phyloP scores from a whole-genome alignment of 306 rosid genomes.

The Castanopsis chinensis region DNA sequence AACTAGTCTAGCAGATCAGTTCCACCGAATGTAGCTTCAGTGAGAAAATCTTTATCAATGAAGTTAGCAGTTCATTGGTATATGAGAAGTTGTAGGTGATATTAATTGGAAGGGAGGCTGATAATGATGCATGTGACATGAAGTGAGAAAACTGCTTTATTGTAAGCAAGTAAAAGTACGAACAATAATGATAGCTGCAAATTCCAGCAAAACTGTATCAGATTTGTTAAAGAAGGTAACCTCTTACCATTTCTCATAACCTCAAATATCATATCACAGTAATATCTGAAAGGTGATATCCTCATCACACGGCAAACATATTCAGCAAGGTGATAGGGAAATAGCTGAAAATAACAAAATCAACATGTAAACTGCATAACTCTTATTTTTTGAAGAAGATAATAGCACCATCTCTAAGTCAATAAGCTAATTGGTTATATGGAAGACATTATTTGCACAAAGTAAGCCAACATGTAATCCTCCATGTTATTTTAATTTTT shows the following conservation, averaged over 20 bases:
- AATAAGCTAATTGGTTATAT: background rate
- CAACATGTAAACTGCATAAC: slow-evolving; percentile 34
- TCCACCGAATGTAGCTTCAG: background rate
- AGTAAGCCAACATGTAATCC: too few relatives aligned
- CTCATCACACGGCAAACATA: slow-evolving; percentile 95
- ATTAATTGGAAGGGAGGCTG: background rate
- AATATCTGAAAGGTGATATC: slow-evolving; percentile 90
- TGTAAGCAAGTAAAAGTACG: slow-evolving; percentile 6
- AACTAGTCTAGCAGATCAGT: background rate
- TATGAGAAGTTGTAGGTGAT: slow-evolving; percentile 3
- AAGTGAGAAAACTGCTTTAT: slow-evolving; percentile 1
- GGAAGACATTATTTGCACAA: slow-evolving; percentile 8
- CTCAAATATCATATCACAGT: slow-evolving; percentile 91
- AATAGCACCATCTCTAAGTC: background rate
- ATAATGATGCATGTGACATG: background rate
- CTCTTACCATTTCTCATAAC: slow-evolving; percentile 89
- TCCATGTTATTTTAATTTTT: too few relatives aligned
- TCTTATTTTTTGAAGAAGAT: slow-evolving; percentile 12
- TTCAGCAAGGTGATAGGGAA: slow-evolving; percentile 88
- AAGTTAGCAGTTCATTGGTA: slow-evolving; percentile 1
- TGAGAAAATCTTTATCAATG: background rate
- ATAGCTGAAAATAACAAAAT: slow-evolving; percentile 67
- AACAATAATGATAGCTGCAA: slow-evolving; percentile 6
- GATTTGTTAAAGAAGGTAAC: slow-evolving; percentile 26
- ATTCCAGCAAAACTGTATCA: slow-evolving; percentile 7